Percentiles rank a stretch among this genome's conserved stretches.
phyloP scores from a whole-genome alignment of 78 protist species.

The Dictyostelium brefeldianum region DNA sequence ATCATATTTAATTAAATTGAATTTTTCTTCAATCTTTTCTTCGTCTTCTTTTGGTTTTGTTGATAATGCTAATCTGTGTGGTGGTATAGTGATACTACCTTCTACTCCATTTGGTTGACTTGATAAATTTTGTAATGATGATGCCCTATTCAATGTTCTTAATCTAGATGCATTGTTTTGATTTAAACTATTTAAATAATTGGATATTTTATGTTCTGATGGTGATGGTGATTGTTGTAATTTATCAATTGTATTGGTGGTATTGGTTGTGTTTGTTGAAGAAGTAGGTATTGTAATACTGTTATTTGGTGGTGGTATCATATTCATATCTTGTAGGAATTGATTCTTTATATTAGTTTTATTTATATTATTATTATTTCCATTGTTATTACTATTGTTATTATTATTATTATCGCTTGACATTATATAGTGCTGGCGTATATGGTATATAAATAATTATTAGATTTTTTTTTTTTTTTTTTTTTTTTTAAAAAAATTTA shows the following conservation, averaged over 20 bases:
- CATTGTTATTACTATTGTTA: not conserved
- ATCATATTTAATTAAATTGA: conserved; percentile 60
- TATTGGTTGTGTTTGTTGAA: not conserved
- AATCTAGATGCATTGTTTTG: not conserved
- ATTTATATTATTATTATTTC: not conserved
- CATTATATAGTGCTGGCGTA: not conserved
- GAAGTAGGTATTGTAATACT: not conserved
- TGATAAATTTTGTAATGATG: conserved; percentile 57
- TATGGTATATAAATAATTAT: no score
- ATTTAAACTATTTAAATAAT: not conserved
- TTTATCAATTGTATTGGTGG: not conserved
- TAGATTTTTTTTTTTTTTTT: no score
- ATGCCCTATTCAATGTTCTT: conserved; percentile 73
- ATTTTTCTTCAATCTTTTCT: conserved; percentile 41
- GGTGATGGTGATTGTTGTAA: conserved; percentile 16
- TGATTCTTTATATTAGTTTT: not conserved
- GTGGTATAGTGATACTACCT: not conserved
- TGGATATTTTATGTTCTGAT: not conserved
- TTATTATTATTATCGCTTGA: not conserved
- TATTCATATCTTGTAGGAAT: conserved; percentile 3
- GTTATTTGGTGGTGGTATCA: not conserved
- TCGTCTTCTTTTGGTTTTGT: not conserved
- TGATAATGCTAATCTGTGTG: not conserved
- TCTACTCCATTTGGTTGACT: not conserved
- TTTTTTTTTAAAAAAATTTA: no score